Evolutionary conservation across 306 rosid genomes (phyloP).

Genomic region (Abrus precatorius): DNA sequence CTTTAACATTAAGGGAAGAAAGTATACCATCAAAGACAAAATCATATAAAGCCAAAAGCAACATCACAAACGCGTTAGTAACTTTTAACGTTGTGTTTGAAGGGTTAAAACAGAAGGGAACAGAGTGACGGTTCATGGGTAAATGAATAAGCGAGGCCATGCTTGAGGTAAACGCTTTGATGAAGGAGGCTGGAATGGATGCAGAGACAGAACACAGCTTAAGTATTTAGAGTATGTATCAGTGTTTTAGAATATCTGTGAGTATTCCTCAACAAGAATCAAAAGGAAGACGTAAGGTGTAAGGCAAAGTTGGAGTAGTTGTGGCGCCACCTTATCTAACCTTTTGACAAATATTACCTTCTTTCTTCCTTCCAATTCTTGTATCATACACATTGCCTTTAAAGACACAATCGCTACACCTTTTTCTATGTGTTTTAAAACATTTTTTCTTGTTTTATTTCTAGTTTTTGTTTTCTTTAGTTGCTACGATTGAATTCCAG

Average conservation of each 20-base stretch:
- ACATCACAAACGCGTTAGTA: background rate
- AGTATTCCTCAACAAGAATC: slow-evolving; percentile 38
- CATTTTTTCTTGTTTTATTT: background rate
- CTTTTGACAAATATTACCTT: slow-evolving; percentile 51
- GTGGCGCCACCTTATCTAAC: slow-evolving; percentile 47
- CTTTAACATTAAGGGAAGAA: no score
- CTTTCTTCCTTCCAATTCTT: slow-evolving; percentile 41
- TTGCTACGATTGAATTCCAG: slow-evolving; percentile 48
- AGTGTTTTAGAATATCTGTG: no score
- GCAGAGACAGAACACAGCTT: background rate
- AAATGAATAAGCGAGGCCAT: background rate
- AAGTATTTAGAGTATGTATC: background rate
- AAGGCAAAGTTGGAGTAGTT: slow-evolving; percentile 33
- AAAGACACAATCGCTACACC: slow-evolving; percentile 9
- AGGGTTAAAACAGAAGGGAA: slow-evolving; percentile 4
- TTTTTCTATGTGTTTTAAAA: background rate
- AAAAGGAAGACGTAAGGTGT: slow-evolving; percentile 42
- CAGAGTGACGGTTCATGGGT: background rate
- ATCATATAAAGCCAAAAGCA: background rate
- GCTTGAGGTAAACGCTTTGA: slow-evolving; percentile 49
- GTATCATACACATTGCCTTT: slow-evolving; percentile 29
- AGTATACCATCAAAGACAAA: no score
- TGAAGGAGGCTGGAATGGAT: slow-evolving; percentile 47
- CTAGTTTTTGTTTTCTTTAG: background rate
- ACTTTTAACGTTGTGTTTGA: background rate